Percentiles rank a stretch among this genome's conserved stretches.
Conservation (phyloP, 2,329 filamentous ascomycete species). For the Cladophialophora carrionii region DNA sequence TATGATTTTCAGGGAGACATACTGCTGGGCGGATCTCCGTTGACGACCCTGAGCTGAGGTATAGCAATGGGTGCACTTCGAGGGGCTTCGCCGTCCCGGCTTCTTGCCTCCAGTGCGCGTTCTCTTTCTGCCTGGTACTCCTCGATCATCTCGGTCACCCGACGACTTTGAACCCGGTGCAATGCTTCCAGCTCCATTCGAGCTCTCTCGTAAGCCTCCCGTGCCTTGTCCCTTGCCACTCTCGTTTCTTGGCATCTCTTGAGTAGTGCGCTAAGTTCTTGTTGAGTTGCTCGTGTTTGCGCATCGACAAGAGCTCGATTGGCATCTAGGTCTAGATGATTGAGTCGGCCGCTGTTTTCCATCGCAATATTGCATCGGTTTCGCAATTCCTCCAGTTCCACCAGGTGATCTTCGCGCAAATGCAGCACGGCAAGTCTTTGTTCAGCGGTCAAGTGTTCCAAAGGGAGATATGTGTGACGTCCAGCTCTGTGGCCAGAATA, state of each 20-base stretch:
- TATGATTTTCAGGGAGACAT: neutral
- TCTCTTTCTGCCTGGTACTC: constrained; percentile 11
- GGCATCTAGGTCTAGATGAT: constrained; percentile 24
- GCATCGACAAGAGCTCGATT: constrained; percentile 18
- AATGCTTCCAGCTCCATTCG: constrained; percentile 20
- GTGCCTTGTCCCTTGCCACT: constrained; percentile 17
- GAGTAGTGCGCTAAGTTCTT: constrained; percentile 18
- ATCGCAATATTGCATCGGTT: constrained; percentile 10
- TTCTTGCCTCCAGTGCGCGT: constrained; percentile 1
- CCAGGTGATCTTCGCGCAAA: constrained; percentile 20
- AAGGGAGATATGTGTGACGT: neutral
- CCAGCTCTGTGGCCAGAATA: constrained; percentile 18
- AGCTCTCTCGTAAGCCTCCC: constrained; percentile 10
- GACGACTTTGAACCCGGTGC: constrained; percentile 10
- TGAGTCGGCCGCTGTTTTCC: constrained; percentile 9
- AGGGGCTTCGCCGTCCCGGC: constrained; percentile 9
- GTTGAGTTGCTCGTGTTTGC: constrained; percentile 1
- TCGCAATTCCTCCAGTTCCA: constrained; percentile 20
- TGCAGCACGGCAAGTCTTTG: constrained; percentile 14
- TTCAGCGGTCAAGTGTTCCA: constrained; percentile 17
- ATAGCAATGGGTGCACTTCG: constrained; percentile 9
- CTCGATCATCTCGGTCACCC: constrained; percentile 16
- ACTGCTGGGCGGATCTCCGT: constrained; percentile 11
- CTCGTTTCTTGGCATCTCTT: constrained; percentile 22
- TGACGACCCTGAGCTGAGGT: constrained; percentile 16